Evolutionary conservation across 2,329 filamentous ascomycete species (phyloP).

Genomic region (Biscogniauxia sp.): DNA sequence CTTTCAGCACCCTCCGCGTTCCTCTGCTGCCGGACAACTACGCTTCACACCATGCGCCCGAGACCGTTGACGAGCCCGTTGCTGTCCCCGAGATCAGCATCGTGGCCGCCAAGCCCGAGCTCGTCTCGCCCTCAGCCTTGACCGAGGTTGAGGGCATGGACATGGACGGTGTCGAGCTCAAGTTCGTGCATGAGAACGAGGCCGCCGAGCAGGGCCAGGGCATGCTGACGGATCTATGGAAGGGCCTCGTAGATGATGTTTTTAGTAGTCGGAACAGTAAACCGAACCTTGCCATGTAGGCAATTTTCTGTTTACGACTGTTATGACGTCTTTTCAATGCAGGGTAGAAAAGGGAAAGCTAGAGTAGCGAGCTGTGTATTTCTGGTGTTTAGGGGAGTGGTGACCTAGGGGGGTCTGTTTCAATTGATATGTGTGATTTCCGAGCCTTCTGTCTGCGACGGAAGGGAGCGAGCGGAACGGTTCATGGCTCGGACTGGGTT

Average conservation of each 20-base stretch:
- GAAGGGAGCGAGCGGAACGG: not conserved
- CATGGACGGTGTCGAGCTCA: constrained; percentile 55
- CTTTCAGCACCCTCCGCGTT: constrained; percentile 47
- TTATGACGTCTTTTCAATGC: not conserved
- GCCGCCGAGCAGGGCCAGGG: constrained; percentile 35
- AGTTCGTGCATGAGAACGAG: constrained; percentile 44
- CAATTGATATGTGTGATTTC: not conserved
- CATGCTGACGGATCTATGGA: constrained; percentile 56
- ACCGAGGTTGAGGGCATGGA: constrained; percentile 59
- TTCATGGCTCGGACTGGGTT: not conserved
- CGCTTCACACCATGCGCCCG: constrained; percentile 41
- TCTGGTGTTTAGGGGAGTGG: not conserved
- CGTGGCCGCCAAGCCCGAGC: constrained; percentile 55
- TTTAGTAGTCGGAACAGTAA: constrained; percentile 28
- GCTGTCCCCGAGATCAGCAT: constrained; percentile 49
- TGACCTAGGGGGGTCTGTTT: not conserved
- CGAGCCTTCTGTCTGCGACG: not conserved
- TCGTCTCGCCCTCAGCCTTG: constrained; percentile 49
- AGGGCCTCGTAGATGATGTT: constrained; percentile 54
- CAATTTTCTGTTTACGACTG: not conserved
- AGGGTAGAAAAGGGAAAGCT: not conserved
- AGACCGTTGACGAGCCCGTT: constrained; percentile 42
- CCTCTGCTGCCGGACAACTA: constrained; percentile 62
- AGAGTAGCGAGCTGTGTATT: not conserved
- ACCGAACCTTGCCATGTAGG: constrained; percentile 27